Evolutionary conservation across 1,139 yeast species (phyloP).

Genomic region (Scheffersomyces cryptocercus): DNA sequence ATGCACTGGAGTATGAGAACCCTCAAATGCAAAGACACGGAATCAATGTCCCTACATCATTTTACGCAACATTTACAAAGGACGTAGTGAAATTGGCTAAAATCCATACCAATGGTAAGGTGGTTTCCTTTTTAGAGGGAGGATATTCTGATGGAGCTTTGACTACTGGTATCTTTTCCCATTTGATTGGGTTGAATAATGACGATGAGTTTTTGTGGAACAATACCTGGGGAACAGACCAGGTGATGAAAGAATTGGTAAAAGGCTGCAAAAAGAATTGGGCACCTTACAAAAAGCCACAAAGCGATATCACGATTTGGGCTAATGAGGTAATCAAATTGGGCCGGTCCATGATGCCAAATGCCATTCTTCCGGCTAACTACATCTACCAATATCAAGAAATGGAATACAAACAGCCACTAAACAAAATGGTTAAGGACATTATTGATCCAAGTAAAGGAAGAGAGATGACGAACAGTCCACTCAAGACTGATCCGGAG

Average conservation of each 20-base stretch:
- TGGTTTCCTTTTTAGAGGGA: conserved; percentile 77
- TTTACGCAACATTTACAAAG: conserved; percentile 70
- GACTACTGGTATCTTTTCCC: conserved; percentile 78
- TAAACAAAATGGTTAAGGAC: conserved; percentile 35
- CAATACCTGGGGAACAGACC: conserved; percentile 60
- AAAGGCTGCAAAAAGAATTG: conserved; percentile 72
- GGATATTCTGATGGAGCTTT: conserved; percentile 88
- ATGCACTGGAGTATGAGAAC: conserved; percentile 83
- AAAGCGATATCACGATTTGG: conserved; percentile 55
- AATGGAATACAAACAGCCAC: conserved; percentile 15
- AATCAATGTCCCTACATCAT: conserved; percentile 80
- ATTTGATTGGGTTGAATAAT: conserved; percentile 61
- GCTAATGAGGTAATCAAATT: conserved; percentile 66
- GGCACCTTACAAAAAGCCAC: conserved; percentile 56
- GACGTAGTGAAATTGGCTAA: conserved; percentile 70
- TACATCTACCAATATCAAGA: conserved; percentile 34
- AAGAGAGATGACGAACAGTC: conserved; percentile 17
- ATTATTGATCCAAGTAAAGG: conserved; percentile 19
- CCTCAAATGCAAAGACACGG: conserved; percentile 85
- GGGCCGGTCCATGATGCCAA: conserved; percentile 72
- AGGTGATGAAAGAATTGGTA: conserved; percentile 63
- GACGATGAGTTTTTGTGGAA: conserved; percentile 58
- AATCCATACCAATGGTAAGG: conserved; percentile 60
- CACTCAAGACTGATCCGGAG: conserved; percentile 26
- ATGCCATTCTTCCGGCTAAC: conserved; percentile 43